These are phyloP conservation scores for Vanderwaltozyma tropicalis DNA, from an alignment of 805 yeast species.

Conservation along the genomic window DNA sequence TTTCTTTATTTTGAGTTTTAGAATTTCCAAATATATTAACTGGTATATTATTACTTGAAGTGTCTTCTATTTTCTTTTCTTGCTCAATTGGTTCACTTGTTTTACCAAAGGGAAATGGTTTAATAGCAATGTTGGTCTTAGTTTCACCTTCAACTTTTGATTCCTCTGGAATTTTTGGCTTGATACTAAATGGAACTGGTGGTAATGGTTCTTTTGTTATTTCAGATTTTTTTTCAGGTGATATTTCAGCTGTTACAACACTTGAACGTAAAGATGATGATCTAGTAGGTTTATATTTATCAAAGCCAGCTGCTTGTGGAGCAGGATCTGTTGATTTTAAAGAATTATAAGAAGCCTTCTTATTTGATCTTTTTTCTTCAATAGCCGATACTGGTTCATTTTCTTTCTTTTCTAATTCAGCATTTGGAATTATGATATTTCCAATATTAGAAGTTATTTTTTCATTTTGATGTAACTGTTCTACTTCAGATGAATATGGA, in stretches of 20 bases:
- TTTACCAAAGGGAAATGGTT: not conserved
- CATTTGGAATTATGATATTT: not conserved
- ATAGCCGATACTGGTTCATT: not conserved
- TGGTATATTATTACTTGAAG: no score
- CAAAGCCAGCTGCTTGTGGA: constrained; percentile 5
- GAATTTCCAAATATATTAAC: no score
- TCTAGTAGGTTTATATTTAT: constrained; percentile 29
- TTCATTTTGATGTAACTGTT: constrained; percentile 1
- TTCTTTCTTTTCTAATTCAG: not conserved
- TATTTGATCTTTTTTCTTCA: not conserved
- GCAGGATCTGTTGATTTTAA: not conserved
- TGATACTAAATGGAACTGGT: no score
- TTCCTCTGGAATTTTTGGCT: no score
- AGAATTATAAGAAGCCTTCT: not conserved
- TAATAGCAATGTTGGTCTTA: not conserved
- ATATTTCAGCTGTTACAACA: constrained; percentile 16
- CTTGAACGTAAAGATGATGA: constrained; percentile 31
- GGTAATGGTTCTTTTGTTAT: not conserved
- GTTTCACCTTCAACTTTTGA: not conserved
- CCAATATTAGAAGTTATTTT: constrained; percentile 1
- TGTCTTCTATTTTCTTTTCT: no score
- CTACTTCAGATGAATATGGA: constrained; percentile 31
- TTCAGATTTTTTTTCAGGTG: constrained; percentile 6
- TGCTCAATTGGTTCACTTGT: not conserved
- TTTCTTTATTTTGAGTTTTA: no score